phyloP scores from a whole-genome alignment of 1,284 basidiomycete species.

The Blastosporella zonata region DNA sequence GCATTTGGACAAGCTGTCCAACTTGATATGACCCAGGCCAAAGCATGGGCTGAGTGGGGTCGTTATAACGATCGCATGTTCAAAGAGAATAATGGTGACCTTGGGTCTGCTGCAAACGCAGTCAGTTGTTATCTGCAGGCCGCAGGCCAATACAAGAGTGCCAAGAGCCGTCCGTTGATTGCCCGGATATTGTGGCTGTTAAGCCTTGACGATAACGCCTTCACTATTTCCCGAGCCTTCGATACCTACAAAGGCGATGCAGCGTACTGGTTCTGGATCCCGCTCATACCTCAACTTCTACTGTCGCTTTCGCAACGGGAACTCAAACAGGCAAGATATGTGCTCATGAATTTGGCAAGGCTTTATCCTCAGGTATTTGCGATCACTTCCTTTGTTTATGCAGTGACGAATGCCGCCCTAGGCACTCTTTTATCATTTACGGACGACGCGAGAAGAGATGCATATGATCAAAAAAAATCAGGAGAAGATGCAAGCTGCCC shows the following conservation, averaged over 20 bases:
- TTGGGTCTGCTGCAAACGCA: constrained; percentile 82
- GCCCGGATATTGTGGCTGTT: constrained; percentile 96
- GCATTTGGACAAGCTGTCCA: constrained; percentile 96
- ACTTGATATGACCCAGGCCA: constrained; percentile 92
- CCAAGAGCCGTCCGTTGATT: constrained; percentile 90
- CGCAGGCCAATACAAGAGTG: constrained; percentile 92
- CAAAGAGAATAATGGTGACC: constrained; percentile 76
- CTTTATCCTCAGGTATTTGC: constrained; percentile 84
- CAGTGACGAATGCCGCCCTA: constrained; percentile 30
- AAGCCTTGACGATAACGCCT: constrained; percentile 81
- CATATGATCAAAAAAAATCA: constrained; percentile 42
- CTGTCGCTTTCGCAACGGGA: constrained; percentile 89
- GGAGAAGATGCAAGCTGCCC: constrained; percentile 36
- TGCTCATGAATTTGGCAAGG: constrained; percentile 90
- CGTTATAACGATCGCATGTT: constrained; percentile 93
- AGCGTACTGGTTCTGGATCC: constrained; percentile 99
- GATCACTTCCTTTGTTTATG: constrained; percentile 6
- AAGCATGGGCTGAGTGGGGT: constrained; percentile 99
- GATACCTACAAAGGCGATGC: constrained; percentile 97
- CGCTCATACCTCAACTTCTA: constrained; percentile 95
- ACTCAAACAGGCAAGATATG: constrained; percentile 87
- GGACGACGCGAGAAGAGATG: constrained; percentile 92
- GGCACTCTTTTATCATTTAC: constrained; percentile 95
- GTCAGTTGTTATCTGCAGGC: constrained; percentile 99
- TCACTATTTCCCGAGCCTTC: constrained; percentile 85